Conservation (phyloP, 1,284 basidiomycete genomes). For the Coniophora puteana region DNA sequence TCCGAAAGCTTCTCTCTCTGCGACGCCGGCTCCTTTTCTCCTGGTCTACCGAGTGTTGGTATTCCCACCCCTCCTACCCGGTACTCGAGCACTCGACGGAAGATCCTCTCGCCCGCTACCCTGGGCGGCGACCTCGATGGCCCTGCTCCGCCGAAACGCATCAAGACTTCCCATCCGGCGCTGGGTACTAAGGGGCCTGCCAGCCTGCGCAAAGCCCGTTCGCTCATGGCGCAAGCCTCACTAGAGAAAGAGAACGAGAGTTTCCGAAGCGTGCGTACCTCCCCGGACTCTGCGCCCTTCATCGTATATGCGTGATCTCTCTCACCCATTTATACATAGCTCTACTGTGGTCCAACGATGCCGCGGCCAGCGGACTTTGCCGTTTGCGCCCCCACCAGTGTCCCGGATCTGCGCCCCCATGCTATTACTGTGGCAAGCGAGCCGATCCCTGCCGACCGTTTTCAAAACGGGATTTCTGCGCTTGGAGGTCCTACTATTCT, state of each 20-base stretch:
- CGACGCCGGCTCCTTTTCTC: too few species aligned
- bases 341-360: not conserved
- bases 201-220: constrained; percentile 25
- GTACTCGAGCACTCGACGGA: too few species aligned
- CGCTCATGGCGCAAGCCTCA: constrained; percentile 18
- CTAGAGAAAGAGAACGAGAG: constrained; percentile 2
- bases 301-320: too few species aligned
- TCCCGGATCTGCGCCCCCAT: constrained; percentile 5
- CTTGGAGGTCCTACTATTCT: constrained; percentile 39
- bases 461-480: constrained; percentile 22
- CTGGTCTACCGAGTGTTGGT: too few species aligned
- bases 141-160: not conserved
- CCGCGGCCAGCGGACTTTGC: not conserved
- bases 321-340: too few species aligned
- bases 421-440: constrained; percentile 22
- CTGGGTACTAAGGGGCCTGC: constrained; percentile 22
- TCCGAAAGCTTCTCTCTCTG: too few species aligned
- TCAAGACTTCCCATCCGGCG: constrained; percentile 14
- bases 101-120: too few species aligned
- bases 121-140: too few species aligned
- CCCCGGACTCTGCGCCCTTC: not conserved
- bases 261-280: constrained; percentile 4
- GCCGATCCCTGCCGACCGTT: constrained; percentile 21
- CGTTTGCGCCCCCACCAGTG: not conserved
- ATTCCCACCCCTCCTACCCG: too few species aligned